Percentiles rank a stretch among this genome's conserved stretches.
These are phyloP conservation scores for Phytophthora nicotianae DNA, from an alignment of 352 stramenopile genomes.

Conservation along the genomic window DNA sequence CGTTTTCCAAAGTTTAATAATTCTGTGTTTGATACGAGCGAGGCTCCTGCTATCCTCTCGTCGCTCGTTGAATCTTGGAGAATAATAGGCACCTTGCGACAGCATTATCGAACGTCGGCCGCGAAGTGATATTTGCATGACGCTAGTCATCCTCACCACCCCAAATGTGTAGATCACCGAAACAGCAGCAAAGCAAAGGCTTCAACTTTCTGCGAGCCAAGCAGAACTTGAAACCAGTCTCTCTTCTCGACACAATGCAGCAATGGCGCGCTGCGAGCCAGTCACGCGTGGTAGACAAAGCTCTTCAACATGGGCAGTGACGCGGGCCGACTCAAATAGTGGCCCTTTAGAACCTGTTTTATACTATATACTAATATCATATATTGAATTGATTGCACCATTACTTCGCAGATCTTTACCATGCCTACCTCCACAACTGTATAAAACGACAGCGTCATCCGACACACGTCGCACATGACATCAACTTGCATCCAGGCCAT, in stretches of 20 bases:
- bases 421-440: neutral
- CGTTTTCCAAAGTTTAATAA: slow-evolving; percentile 1
- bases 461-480: slow-evolving; percentile 27
- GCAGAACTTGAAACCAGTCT: neutral
- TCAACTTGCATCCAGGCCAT: slow-evolving; percentile 17
- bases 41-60: neutral
- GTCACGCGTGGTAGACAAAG: slow-evolving; percentile 4
- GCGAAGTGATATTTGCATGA: too few relatives aligned
- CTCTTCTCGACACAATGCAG: too few relatives aligned
- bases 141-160: slow-evolving; percentile 8
- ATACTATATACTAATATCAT: neutral
- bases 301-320: slow-evolving; percentile 18
- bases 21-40: neutral
- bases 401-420: too few relatives aligned
- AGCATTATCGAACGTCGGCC: too few relatives aligned
- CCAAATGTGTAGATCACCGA: slow-evolving; percentile 23
- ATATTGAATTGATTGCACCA: slow-evolving; percentile 5
- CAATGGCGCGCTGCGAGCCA: slow-evolving; percentile 6
- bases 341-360: neutral
- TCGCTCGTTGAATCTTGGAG: too few relatives aligned
- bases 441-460: slow-evolving; percentile 22
- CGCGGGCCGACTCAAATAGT: slow-evolving; percentile 8
- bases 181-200: slow-evolving; percentile 11
- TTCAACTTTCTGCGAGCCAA: slow-evolving; percentile 5
- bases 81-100: too few relatives aligned